Evolutionary conservation across 106 monocot genomes (phyloP), one percentile per base, ranked within the genome.

Genomic region (Iris macrosiphon): DNA sequence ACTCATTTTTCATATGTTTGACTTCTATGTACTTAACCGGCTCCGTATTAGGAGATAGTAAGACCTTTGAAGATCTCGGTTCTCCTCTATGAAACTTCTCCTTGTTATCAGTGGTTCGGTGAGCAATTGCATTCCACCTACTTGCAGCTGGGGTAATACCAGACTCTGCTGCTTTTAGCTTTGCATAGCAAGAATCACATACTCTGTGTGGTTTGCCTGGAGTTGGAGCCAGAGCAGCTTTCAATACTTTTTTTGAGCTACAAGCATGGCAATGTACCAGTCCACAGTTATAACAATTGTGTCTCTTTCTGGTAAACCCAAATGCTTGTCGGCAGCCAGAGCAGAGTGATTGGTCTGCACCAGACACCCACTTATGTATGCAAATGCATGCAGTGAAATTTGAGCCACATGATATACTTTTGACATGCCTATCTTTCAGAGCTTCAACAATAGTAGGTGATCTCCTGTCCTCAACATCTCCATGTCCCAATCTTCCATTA

Each of bases 341-440:
- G 53, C 85, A 85, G 3, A 76, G 7, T 0, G 80, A 80, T 57
- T 85, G 80, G 16, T 85, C 85, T 34, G 72, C 68, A 57, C 80
- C 75, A 48, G 85, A 85, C n/a, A 79, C 78, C 84, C 79, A 84
- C 45, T 84, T 84, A 59, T 84, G 84, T 16, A 79, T 74, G 54
- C 79, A 84, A 49, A 84, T 72, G 49, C 67, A 75, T 47, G 78
- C 62, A 21, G 84, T 75, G 32, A 75, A 84, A 62, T 75, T 79
- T 43, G 84, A 79, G n/a, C 84, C 84, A 57, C 84, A 79, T 6
- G 79, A 74, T 47, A 84, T 75, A 44, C 68, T 85, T 59, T 85
- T 85, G 20, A 85, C 84, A 55, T 85, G 79, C 21, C 75, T 72
- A 47, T 85, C 84, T 58, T 68, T 76, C 68, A 80, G 37, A 23